A percentile compares a stretch with the other conserved stretches of the same genome.
Conservation (phyloP, 2,329 filamentous ascomycete genomes). For the Xylaria sp. region DNA sequence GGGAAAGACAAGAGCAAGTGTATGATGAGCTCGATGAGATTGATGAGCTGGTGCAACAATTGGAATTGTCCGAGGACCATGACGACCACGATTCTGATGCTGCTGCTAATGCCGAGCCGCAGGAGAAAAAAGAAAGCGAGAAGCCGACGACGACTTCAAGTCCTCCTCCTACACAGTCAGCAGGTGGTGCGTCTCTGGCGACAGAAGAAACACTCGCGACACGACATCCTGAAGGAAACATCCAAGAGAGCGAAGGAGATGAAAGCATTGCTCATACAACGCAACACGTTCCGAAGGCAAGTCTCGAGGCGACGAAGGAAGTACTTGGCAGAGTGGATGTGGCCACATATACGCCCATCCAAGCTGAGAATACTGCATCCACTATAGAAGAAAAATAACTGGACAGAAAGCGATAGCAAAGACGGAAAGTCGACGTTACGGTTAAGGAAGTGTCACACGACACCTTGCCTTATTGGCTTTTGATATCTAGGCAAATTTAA, state of each 20-base stretch:
- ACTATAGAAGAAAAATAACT: neutral
- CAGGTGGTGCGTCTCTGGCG: conserved; percentile 31
- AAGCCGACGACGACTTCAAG: conserved; percentile 20
- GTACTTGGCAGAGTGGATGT: neutral
- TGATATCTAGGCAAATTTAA: neutral
- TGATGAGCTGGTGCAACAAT: conserved; percentile 31
- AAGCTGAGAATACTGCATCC: conserved; percentile 2
- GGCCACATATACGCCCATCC: conserved; percentile 13
- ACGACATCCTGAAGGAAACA: conserved; percentile 27
- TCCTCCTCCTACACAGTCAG: conserved; percentile 23
- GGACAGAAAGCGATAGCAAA: conserved; percentile 3
- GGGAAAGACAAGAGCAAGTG: conserved; percentile 47
- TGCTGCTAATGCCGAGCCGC: conserved; percentile 32
- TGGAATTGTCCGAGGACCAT: conserved; percentile 40
- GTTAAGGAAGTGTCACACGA: conserved; percentile 3
- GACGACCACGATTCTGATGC: conserved; percentile 30
- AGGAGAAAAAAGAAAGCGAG: conserved; percentile 34
- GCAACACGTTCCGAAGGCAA: neutral
- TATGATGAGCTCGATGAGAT: conserved; percentile 51
- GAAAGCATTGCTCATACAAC: conserved; percentile 11
- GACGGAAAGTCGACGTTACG: conserved; percentile 2
- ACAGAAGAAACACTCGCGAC: conserved; percentile 27
- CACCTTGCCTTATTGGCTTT: neutral
- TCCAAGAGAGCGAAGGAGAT: conserved; percentile 26
- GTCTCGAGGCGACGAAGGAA: neutral